Base-by-base conservation (phyloP, 2,329 filamentous ascomycete genomes). In the Cucurbitaria berberidis region DNA sequence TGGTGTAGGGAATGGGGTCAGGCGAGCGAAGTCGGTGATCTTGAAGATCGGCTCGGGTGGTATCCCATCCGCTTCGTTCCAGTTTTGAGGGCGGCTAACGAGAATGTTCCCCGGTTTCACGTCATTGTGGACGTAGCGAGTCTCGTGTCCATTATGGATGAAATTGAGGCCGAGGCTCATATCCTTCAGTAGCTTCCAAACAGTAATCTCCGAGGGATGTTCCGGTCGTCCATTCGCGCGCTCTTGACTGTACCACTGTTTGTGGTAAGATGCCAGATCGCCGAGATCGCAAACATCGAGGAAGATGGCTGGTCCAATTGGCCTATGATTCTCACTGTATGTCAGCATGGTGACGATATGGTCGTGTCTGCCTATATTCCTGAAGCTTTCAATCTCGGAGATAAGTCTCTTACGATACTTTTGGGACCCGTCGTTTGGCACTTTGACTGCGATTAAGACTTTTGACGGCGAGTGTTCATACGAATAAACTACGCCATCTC, bases 101-200 rank as follows among this genome's bases (percentile, higher is more conserved):
- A 98, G 85, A 65, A 95, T 95, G 71, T 98, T 98, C 73, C 96
- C 92, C 0, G 89, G 87, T 77, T 98, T 98, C 64, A 98, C 80
- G 69, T 98, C 95, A 27, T 92, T 92, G 70, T 98, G 95, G 32
- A 97, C 78, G 50, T 97, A 59, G 6, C 51, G 36, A 1, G 21
- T 26, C 13, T 41, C 32, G 22, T 57, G 35, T 9, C 45, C 10
- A 24, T 65, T 61, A 24, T 71, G 68, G 2, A 73, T 16, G 35
- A 53, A 57, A 21, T 67, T 36, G 0, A 71, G 45, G 2, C 45
- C 69, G 7, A 66, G 51, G n/a, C 41, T 44, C 47, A 69, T 55
- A 21, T 72, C 68, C 4, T 41, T 43, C 11, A 70, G 48, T 9
- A 68, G 30, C 45, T 71, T 73, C 62, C 66, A 70, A 9, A 73